Evolutionary conservation across 148 eudicot genomes (phyloP).

Genomic region (Rhododendron williamsianum): DNA sequence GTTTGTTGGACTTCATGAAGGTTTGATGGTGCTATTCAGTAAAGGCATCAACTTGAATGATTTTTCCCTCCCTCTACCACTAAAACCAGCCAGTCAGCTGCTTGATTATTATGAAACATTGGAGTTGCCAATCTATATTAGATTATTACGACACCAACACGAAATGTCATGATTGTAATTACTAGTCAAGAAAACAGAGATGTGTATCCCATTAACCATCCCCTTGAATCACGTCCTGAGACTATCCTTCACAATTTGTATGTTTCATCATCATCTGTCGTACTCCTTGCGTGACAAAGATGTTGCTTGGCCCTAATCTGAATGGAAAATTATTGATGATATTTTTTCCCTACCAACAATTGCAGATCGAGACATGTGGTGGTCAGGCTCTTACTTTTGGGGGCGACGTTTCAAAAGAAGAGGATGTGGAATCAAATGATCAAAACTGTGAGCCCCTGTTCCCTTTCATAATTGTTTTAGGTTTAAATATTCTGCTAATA

Average conservation of each 20-base stretch:
- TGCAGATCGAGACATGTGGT: slow-evolving; percentile 76
- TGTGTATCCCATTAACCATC: background rate
- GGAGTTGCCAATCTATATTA: background rate
- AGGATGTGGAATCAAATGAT: slow-evolving; percentile 88
- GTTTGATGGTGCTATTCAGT: background rate
- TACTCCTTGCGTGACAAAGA: background rate
- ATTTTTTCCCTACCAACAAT: slow-evolving; percentile 1
- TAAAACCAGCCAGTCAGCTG: background rate
- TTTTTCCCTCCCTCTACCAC: background rate
- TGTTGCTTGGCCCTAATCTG: background rate
- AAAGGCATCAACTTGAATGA: too few relatives aligned
- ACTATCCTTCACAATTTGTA: background rate
- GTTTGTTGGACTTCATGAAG: background rate
- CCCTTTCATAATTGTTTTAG: background rate
- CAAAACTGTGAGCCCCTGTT: slow-evolving; percentile 60
- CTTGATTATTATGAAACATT: background rate
- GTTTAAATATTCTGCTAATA: background rate
- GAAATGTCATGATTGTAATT: background rate
- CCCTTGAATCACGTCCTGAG: background rate
- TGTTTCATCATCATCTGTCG: background rate
- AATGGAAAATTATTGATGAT: background rate
- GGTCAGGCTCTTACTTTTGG: slow-evolving; percentile 84
- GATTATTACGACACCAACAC: background rate
- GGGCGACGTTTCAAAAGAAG: slow-evolving; percentile 94
- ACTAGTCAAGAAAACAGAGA: background rate